phyloP scores from a whole-genome alignment of 2,329 filamentous ascomycete genomes.

The Fusarium sororula region DNA sequence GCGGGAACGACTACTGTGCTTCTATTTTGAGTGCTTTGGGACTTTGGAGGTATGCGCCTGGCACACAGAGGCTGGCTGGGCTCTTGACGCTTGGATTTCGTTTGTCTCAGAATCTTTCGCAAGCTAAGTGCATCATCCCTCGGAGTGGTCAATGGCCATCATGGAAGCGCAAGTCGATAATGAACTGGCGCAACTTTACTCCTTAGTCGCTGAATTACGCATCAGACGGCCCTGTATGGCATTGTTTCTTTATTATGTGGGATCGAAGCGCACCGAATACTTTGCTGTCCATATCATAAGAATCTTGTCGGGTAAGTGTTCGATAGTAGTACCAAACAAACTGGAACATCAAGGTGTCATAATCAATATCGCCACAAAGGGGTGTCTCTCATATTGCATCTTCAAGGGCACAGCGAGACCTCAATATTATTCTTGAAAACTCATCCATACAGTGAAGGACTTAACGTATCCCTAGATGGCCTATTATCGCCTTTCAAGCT shows the following conservation, averaged over 20 bases:
- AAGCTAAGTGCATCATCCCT: slow-evolving; percentile 32
- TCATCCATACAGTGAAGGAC: not conserved
- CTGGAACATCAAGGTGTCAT: slow-evolving; percentile 22
- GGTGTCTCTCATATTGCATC: not conserved
- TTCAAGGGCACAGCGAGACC: not conserved
- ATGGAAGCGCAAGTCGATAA: slow-evolving; percentile 9
- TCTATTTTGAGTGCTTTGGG: not conserved
- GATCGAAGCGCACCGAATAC: not conserved
- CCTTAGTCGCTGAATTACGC: not conserved
- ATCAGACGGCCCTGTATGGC: not conserved
- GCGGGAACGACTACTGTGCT: not conserved
- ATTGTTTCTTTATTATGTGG: not conserved
- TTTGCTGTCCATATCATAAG: not conserved
- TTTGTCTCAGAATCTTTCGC: slow-evolving; percentile 25
- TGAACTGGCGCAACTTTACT: slow-evolving; percentile 10
- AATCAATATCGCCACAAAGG: slow-evolving; percentile 22
- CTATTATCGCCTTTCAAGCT: not conserved
- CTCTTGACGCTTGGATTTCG: slow-evolving; percentile 10
- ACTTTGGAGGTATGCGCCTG: slow-evolving; percentile 10
- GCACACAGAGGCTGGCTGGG: slow-evolving; percentile 7
- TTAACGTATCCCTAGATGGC: not conserved
- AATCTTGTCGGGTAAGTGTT: not conserved
- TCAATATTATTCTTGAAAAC: not conserved
- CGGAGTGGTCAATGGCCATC: not conserved
- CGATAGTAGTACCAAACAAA: slow-evolving; percentile 10